A percentile compares a stretch with the other conserved stretches of the same genome.
Evolutionary conservation across 768 basidiomycete species (phyloP).

Genomic region (Trametes coccinea): DNA sequence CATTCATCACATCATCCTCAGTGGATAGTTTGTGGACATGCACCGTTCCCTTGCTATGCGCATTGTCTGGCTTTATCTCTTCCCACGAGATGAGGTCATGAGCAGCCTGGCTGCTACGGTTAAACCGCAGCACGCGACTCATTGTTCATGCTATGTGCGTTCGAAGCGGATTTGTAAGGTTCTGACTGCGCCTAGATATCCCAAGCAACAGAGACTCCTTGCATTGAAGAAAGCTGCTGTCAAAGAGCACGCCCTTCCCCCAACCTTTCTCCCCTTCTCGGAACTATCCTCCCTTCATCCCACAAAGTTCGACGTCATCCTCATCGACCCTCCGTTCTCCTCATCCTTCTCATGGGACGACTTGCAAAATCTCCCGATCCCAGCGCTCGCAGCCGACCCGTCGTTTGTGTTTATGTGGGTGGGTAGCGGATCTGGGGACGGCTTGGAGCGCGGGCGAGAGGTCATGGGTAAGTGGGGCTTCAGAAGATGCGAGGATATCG

Average conservation of each 20-base stretch:
- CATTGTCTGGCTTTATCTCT: background rate
- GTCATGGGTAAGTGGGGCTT: constrained; percentile 94
- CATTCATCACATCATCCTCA: background rate
- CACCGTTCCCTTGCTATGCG: no score
- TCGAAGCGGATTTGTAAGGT: background rate
- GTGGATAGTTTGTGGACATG: background rate
- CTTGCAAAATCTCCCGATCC: constrained; percentile 79
- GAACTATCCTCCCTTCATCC: constrained; percentile 57
- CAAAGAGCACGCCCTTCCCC: constrained; percentile 64
- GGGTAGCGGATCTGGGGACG: constrained; percentile 86
- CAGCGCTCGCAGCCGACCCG: constrained; percentile 83
- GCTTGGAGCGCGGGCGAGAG: constrained; percentile 89
- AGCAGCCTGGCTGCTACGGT: no score
- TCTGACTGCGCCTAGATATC: constrained; percentile 64
- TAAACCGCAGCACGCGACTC: background rate
- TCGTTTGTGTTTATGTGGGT: constrained; percentile 97
- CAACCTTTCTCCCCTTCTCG: constrained; percentile 68
- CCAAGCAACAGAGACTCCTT: constrained; percentile 86
- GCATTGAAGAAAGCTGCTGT: constrained; percentile 82
- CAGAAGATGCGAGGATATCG: constrained; percentile 94
- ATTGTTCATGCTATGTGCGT: background rate
- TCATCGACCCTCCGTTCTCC: constrained; percentile 88
- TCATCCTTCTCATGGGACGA: constrained; percentile 86
- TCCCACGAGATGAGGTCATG: no score
- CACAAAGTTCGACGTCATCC: constrained; percentile 85